A percentile compares a stretch with the other conserved stretches of the same genome.
These are phyloP conservation scores for Trichoderma sp. DNA, from an alignment of 2,329 filamentous ascomycete genomes.

Conservation along the genomic window DNA sequence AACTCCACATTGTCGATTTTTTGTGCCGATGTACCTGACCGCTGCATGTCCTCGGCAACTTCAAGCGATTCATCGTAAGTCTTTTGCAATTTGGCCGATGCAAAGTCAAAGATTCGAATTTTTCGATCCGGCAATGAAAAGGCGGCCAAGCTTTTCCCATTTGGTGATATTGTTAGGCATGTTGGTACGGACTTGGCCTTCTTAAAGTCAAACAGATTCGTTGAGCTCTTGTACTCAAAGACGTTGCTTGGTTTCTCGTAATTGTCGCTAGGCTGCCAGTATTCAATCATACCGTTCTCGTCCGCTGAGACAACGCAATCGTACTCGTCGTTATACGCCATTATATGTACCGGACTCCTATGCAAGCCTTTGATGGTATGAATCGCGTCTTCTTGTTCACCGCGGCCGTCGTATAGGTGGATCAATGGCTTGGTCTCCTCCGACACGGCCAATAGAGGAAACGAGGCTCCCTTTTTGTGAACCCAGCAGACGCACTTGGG, in stretches of 20 bases:
- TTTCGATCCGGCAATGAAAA: conserved; percentile 94
- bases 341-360: conserved; percentile 75
- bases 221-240: conserved; percentile 91
- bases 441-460: conserved; percentile 84
- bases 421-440: conserved; percentile 74
- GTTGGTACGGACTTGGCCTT: conserved; percentile 86
- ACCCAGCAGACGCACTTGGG: conserved; percentile 91
- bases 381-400: conserved; percentile 74
- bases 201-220: conserved; percentile 95
- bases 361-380: conserved; percentile 83
- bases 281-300: conserved; percentile 91
- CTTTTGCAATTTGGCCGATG: conserved; percentile 81
- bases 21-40: conserved; percentile 80
- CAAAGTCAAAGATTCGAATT: conserved; percentile 91
- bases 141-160: conserved; percentile 82
- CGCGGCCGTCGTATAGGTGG: conserved; percentile 85
- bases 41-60: conserved; percentile 92
- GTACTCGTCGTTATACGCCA: conserved; percentile 86
- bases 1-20: conserved; percentile 92
- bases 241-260: conserved; percentile 93
- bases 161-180: conserved; percentile 82
- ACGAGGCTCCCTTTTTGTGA: conserved; percentile 81
- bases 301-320: conserved; percentile 93
- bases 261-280: conserved; percentile 80
- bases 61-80: conserved; percentile 94